Base-by-base conservation (phyloP, 2,329 filamentous ascomycete species). In the Colletotrichum sidae region DNA sequence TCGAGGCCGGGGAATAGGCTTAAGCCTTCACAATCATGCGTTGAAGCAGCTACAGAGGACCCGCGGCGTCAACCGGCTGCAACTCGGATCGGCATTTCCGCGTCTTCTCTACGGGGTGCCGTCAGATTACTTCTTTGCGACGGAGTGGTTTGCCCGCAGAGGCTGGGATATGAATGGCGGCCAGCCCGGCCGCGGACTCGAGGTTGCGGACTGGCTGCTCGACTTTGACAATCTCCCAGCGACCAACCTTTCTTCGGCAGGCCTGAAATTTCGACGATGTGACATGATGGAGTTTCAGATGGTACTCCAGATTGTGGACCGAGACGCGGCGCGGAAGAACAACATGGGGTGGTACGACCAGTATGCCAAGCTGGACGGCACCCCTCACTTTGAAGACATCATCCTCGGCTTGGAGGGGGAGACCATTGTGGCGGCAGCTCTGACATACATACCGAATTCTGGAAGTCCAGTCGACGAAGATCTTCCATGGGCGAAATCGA, bases 301-400 rank as follows among this genome's bases (percentile, higher is more conserved):
- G 35, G 82, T 88, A 2, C 70, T 86, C 53, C 78, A 80, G 2
- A 80, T 88, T 68, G 84, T 86, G 9, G 81, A 82, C 57, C 78
- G 75, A 54, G 82, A 84, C 57, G 83, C 82, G 0, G 73, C 74
- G 9, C 77, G 77, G 52, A 81, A 84, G 65, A 77, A 80, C 39
- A 79, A 80, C 49, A 81, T 86, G 69, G 86, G 86, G 47, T 88
- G 86, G 84, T 88, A 84, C 69, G 86, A 89, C 69, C 84, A 88
- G 69, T 89, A 88, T 68, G 80, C 80, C 60, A 81, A 79, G 67
- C 77, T 87, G 9, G 80, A 80, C 49, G 79, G 83, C 67, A 80
- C 81, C 8, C 77, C 78, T 54, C 77, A 83, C 67, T 77, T 86
- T 44, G 77, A 78, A 51, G 84, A 88, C 68, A 81, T 89, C 55